Evolutionary conservation across 768 basidiomycete species (phyloP).

Genomic region (Paxillus rubicundulus): DNA sequence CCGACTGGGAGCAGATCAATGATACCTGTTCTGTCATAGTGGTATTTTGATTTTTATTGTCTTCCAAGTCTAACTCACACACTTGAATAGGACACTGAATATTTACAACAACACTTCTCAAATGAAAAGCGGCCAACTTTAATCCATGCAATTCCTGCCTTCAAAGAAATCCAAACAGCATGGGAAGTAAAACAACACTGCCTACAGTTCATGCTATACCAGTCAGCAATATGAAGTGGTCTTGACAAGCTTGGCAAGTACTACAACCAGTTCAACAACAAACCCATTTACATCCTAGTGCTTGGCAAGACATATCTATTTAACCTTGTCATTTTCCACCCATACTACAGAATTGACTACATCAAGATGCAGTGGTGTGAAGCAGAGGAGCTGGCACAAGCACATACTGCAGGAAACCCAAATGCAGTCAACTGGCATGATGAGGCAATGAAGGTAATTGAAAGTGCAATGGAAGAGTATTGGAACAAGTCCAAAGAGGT

Average conservation of each 20-base stretch:
- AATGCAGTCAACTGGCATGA: conserved; percentile 15
- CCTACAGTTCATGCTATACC: conserved; percentile 13
- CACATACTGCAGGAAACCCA: conserved; percentile 3
- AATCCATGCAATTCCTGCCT: conserved; percentile 23
- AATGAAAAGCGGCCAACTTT: conserved; percentile 24
- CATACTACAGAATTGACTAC: conserved; percentile 32
- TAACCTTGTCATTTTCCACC: conserved; percentile 19
- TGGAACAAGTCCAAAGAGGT: neutral
- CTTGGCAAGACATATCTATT: conserved; percentile 20
- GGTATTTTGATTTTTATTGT: conserved; percentile 9
- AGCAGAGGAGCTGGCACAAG: conserved; percentile 19
- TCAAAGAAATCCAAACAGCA: conserved; percentile 33
- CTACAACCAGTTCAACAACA: conserved; percentile 10
- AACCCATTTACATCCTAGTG: conserved; percentile 17
- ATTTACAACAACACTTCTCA: conserved; percentile 30
- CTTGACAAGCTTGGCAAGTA: conserved; percentile 27
- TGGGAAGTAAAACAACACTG: conserved; percentile 15
- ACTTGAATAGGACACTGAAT: conserved; percentile 16
- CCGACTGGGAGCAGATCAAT: conserved; percentile 22
- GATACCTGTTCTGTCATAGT: conserved; percentile 1
- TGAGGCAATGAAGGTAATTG: conserved; percentile 10
- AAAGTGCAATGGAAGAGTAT: conserved; percentile 5
- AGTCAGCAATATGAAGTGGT: conserved; percentile 17
- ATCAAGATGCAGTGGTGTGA: conserved; percentile 29
- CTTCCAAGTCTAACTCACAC: neutral